Base-by-base conservation (phyloP, 75 land plant species). In the Gnetum montanum region DNA sequence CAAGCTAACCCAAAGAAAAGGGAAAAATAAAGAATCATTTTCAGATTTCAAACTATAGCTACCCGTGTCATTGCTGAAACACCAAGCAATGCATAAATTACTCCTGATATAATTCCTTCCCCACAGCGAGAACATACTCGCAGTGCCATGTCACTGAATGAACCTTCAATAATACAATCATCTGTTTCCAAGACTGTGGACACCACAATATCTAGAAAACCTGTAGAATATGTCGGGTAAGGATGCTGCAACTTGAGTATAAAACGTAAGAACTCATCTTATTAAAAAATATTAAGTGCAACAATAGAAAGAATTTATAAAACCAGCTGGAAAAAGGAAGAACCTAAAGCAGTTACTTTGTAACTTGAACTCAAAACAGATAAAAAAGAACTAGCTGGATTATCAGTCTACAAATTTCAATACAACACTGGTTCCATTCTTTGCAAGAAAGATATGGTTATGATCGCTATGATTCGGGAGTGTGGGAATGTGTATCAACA, bases 61-160 rank as follows among this genome's bases (percentile, higher is more conserved):
- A 91, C 97, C 79, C 97, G 75, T 72, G 97, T 72, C 88, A 91
- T 81, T 54, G 97, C 92, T 46, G 97, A 91, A 25, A 82, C 84
- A 62, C 97, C 97, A 58, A 91, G 85, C 43, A 91, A 59, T 43
- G 97, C 92, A 70, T 91, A 87, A 24, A 91, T 31, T 34, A 91
- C 57, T 58, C 85, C 90, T 20, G 85, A 86, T 46, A 91, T 60
- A 26, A 83, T 59, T 48, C 86, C 91, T 63, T 91, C 97, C 3
- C 93, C 88, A 69, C 74, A 56, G 24, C 62, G 73, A 18, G 73
- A 70, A 60, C 82, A 73, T 43, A 91, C 72, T 46, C 63, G 76
- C 44, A 86, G 44, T 8, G 70, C 70, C 40, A 74, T 54, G 1
- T 59, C 62, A 37, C 72, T 45, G 20, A 86, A 63, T 20, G 85